These are phyloP conservation scores for Fremontodendron californicum DNA, from an alignment of 345 rosid genomes.

Conservation along the genomic window DNA sequence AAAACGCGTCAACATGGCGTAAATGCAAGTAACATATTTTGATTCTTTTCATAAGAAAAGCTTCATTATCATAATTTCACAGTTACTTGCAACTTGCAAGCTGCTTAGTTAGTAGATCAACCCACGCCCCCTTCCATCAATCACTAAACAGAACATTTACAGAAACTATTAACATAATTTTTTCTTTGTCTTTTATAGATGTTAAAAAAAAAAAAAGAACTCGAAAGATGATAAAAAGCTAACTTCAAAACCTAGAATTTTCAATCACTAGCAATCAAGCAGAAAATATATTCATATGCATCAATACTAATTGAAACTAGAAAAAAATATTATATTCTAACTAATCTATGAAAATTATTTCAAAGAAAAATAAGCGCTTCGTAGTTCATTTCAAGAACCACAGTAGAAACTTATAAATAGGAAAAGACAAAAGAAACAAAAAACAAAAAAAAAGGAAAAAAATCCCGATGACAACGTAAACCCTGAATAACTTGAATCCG, in stretches of 20 bases:
- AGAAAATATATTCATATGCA: background rate
- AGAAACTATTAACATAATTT: background rate
- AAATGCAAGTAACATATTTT: background rate
- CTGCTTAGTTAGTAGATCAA: background rate
- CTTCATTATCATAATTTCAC: background rate
- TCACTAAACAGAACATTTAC: background rate
- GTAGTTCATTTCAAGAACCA: background rate
- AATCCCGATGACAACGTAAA: background rate
- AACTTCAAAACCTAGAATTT: background rate
- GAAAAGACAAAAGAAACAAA: background rate
- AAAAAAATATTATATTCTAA: background rate
- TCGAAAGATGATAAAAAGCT: background rate
- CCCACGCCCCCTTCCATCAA: background rate
- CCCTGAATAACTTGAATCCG: background rate
- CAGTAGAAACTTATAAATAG: background rate
- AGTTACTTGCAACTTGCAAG: background rate
- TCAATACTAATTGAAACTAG: background rate
- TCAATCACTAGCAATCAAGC: background rate
- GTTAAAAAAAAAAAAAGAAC: background rate
- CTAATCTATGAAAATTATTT: background rate
- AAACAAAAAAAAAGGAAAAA: too few species aligned
- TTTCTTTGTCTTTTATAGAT: background rate
- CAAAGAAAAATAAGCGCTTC: background rate
- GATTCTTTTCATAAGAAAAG: background rate
- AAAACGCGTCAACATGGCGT: background rate